These are phyloP conservation scores for Ophiostoma himal-ulmi DNA, from an alignment of 2,329 filamentous ascomycete genomes.

Conservation along the genomic window DNA sequence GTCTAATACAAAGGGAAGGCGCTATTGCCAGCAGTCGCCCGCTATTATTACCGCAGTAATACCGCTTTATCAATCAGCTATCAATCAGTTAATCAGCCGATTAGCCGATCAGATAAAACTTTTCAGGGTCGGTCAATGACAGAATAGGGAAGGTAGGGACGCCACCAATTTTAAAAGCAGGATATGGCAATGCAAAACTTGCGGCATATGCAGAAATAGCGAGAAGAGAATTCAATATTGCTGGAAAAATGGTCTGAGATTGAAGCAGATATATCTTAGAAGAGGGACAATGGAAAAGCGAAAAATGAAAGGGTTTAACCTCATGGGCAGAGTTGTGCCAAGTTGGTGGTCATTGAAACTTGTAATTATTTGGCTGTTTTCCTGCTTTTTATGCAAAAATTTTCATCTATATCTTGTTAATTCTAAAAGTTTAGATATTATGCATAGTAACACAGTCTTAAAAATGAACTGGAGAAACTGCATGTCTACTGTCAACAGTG, in stretches of 20 bases:
- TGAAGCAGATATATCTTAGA: not conserved
- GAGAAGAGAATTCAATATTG: not conserved
- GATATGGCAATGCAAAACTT: not conserved
- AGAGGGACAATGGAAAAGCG: not conserved
- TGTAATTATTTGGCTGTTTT: too few relatives aligned
- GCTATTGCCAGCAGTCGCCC: not conserved
- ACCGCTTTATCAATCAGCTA: slow-evolving; percentile 12
- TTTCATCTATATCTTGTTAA: not conserved
- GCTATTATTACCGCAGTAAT: slow-evolving; percentile 6
- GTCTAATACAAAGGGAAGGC: not conserved
- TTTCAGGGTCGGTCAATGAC: not conserved
- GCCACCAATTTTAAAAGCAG: not conserved
- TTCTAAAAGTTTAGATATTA: not conserved
- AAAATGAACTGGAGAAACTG: not conserved
- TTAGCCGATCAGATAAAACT: slow-evolving; percentile 24
- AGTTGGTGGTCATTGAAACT: too few relatives aligned
- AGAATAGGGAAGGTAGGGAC: not conserved
- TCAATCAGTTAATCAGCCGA: slow-evolving; percentile 24
- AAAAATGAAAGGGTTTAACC: too few relatives aligned
- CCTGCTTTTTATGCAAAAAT: too few relatives aligned
- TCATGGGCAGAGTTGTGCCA: too few relatives aligned
- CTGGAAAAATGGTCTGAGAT: not conserved
- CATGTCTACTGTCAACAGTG: not conserved
- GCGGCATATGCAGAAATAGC: not conserved
- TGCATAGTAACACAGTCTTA: not conserved